These are phyloP conservation scores for Cornus suecica DNA, from an alignment of 148 eudicot genomes.

Conservation along the genomic window DNA sequence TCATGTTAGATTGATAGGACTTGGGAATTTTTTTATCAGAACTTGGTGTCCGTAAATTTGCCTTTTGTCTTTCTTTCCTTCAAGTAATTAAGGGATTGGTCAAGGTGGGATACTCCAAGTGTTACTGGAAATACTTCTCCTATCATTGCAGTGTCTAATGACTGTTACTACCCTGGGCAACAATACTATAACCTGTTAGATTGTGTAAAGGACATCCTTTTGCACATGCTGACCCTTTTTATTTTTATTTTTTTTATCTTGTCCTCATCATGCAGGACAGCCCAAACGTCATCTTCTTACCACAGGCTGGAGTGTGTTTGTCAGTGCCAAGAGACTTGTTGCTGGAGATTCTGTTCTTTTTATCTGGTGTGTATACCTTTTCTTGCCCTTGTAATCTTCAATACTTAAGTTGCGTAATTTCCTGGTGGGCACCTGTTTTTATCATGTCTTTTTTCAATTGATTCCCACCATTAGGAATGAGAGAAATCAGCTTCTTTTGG, in stretches of 20 bases:
- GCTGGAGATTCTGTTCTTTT: slow-evolving; percentile 97
- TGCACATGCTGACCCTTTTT: slow-evolving; percentile 11
- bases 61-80: no score
- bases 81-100: neutral
- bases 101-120: neutral
- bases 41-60: no score
- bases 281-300: slow-evolving; percentile 94
- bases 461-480: slow-evolving; percentile 58
- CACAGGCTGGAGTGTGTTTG: slow-evolving; percentile 98
- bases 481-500: slow-evolving; percentile 86
- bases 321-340: slow-evolving; percentile 91
- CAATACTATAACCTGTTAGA: neutral
- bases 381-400: neutral
- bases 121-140: neutral
- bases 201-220: neutral
- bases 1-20: no score
- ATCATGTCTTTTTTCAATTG: neutral
- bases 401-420: neutral
- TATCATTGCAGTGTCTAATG: neutral
- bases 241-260: slow-evolving; percentile 11
- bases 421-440: slow-evolving; percentile 1
- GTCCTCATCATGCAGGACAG: slow-evolving; percentile 67
- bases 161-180: neutral
- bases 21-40: no score
- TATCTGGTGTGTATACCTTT: slow-evolving; percentile 57